Evolutionary conservation across 306 rosid species (phyloP).

Genomic region (cucumber (Cucumis sativus)): Cucumber_9930_V3 NC_026660.2:10079501-10080000

Average conservation of each 20-base stretch:
- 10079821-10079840: conserved; percentile 69
- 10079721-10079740: conserved; percentile 68
- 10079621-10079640: conserved; percentile 97
- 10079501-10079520: conserved; percentile 91
- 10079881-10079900: conserved; percentile 70
- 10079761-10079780: conserved; percentile 35
- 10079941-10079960: conserved; percentile 96
- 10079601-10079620: background rate
- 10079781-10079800: conserved; percentile 57
- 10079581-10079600: no score
- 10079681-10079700: conserved; percentile 95
- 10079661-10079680: conserved; percentile 97
- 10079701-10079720: conserved; percentile 85
- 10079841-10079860: conserved; percentile 58
- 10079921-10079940: conserved; percentile 99
- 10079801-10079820: conserved; percentile 67
- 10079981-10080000: conserved; percentile 87
- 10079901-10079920: conserved; percentile 92
- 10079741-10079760: conserved; percentile 39
- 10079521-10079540: conserved; percentile 62
- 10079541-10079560: background rate
- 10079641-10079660: conserved; percentile 82
- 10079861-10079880: conserved; percentile 64
- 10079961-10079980: conserved; percentile 99
- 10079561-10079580: conserved; percentile 34